Base-by-base conservation (phyloP, 805 yeast species). In the Vanderwaltozyma verrucispora region DNA sequence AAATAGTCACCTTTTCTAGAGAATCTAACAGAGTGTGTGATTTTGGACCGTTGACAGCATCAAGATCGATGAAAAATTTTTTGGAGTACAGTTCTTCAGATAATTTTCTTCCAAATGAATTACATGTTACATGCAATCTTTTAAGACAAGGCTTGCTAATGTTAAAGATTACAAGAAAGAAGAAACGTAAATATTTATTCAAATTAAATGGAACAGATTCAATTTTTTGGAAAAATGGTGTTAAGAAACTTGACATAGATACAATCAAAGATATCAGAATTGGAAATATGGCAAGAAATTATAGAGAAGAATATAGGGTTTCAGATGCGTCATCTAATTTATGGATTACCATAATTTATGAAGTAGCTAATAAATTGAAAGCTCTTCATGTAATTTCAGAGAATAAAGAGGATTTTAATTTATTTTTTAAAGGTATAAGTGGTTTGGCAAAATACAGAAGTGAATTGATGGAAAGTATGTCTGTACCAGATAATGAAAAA, bases 271-370 rank as follows among this genome's bases (percentile, higher is more conserved):
- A 59, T 39, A 49, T 60, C 3, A 42, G 64, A 32, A 66, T 72
- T 3, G 84, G 79, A 3, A 71, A 69, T 16, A 84, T 81, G 49
- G 96, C 96, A 1, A 70, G 72, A 26, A 84, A 85, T 47, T 89
- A 87, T 53, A 63, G 95, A 42, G 95, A 88, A 52, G 95, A 87
- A 56, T 74, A 84, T 47, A 77, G 80, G 27, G 71, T 86, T 1
- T 72, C 87, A 1, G 63, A 74, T 26, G 86, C 80, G 35, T 72
- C 70, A 37, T 75, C 76, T 31, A 64, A 67, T 11, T 59, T 73
- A 8, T 89, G 98, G 98, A 69, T 85, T 1, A 79, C 95, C 0
- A 72, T 89, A 24, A 74, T 86, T 11, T 89, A 85, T 53, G 72
- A 74, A 44, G 67, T 70, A 6, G 65, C 72, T 5, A 75, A 71